Evolutionary conservation across 2,329 filamentous ascomycete genomes (phyloP), one percentile per base, ranked within the genome.

Genomic region (Talaromyces sp.): DNA sequence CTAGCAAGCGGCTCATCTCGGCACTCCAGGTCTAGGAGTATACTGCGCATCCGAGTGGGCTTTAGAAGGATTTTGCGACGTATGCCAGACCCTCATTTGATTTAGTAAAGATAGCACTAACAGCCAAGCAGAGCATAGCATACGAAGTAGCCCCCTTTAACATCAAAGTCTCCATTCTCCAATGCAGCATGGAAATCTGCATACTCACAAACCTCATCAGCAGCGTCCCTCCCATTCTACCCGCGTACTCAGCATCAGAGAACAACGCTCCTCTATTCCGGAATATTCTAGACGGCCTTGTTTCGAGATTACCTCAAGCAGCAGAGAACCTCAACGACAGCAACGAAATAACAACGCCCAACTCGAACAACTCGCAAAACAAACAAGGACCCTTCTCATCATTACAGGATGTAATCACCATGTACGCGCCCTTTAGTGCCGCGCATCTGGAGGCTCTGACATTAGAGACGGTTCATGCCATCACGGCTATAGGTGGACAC

Each of bases 131-230:
- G 82, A 87, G 92, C 66, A 84, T 99, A 27, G 93, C 94, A 1
- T 99, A 97, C 78, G 95, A 99, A 78, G 90, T 99, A 68, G 91
- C 94, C 0, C 95, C 95, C 0, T 98, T 98, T 82, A 97, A 97
- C 79, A 88, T 98, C 80, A 96, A 94, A 77, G 87, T 98, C 77
- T 97, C 93, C 47, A 93, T 98, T 70, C 90, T 99, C 52, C 94
- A 99, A 81, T 93, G 93, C 31, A 96, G 93, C 78, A 92, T 97
- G 79, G 94, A 98, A 80, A 91, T 97, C 67, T 88, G 90, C 68
- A 88, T 92, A 37, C 83, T 98, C 65, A 95, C 92, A 33, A 96
- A 96, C 78, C 88, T 90, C 64, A 90, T 98, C 71, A 90, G 88
- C 58, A 92, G 94, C 70, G 90, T 91, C 2, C 93, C 94, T 5